Evolutionary conservation across 108 stramenopile genomes (phyloP).

Genomic region (Nitzschia sp.): DNA sequence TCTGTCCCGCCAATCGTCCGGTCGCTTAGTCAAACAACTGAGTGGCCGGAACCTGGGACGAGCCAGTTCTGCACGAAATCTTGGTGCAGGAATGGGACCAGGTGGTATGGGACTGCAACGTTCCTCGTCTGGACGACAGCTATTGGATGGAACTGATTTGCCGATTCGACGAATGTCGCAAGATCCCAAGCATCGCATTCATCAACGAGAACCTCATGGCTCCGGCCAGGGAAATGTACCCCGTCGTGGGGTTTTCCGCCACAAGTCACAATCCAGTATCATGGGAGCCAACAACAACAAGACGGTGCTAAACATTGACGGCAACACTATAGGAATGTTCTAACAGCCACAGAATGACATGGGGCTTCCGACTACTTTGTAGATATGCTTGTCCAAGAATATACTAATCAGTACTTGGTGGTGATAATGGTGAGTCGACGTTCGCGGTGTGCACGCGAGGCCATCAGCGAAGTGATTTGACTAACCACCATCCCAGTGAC

Average conservation of each 20-base stretch:
- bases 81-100: neutral
- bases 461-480: slow-evolving; percentile 65
- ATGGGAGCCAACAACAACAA: slow-evolving; percentile 18
- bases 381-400: no score
- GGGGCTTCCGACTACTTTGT: neutral
- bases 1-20: neutral
- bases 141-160: slow-evolving; percentile 1
- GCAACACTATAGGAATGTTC: slow-evolving; percentile 23
- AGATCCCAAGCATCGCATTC: slow-evolving; percentile 23
- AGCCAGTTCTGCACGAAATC: slow-evolving; percentile 7
- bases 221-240: neutral
- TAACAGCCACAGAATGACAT: neutral
- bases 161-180: slow-evolving; percentile 18
- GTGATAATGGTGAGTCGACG: slow-evolving; percentile 50
- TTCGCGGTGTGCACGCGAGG: slow-evolving; percentile 36
- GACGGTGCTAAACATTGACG: slow-evolving; percentile 17
- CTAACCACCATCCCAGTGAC: slow-evolving; percentile 54
- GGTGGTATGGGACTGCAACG: slow-evolving; percentile 1
- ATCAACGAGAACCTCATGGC: slow-evolving; percentile 15
- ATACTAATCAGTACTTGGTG: neutral
- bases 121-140: slow-evolving; percentile 12
- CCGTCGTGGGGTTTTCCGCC: slow-evolving; percentile 17
- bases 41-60: slow-evolving; percentile 1
- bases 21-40: neutral
- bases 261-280: slow-evolving; percentile 14